phyloP scores from a whole-genome alignment of 139 green algal genomes.

The Haematococcus lacustris region DNA sequence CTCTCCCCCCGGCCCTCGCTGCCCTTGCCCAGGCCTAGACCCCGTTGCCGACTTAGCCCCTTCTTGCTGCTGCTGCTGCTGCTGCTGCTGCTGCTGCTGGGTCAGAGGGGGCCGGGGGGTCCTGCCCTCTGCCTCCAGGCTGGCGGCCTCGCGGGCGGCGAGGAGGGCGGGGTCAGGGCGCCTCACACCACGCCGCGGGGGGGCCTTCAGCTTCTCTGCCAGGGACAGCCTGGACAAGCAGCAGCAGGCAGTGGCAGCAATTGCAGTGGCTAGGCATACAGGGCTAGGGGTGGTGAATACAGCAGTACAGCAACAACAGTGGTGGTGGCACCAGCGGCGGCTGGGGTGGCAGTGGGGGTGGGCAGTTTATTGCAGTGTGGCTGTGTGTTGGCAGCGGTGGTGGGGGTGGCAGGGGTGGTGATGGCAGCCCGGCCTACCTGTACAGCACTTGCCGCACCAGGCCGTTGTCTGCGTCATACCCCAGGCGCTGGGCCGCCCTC shows the following conservation, averaged over 20 bases:
- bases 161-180: conserved; percentile 29
- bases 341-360: no score
- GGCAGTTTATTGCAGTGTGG: no score
- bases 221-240: conserved; percentile 44
- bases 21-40: neutral
- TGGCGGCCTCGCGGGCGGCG: conserved; percentile 26
- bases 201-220: conserved; percentile 49
- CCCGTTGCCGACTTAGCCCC: neutral
- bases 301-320: no score
- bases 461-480: conserved; percentile 43
- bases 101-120: no score
- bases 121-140: conserved; percentile 20
- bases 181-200: conserved; percentile 25
- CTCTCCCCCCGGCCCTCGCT: neutral
- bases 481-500: conserved; percentile 28
- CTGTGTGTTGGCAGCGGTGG: no score
- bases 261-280: no score
- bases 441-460: conserved; percentile 44
- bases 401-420: no score
- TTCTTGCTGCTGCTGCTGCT: neutral
- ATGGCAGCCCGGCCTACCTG: conserved; percentile 12
- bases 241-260: no score
- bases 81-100: neutral
- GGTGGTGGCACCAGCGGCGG: no score
- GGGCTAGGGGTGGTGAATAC: no score